Conservation (phyloP, 192 early-diverging fungal species). For the Entomortierella lignicola region DNA sequence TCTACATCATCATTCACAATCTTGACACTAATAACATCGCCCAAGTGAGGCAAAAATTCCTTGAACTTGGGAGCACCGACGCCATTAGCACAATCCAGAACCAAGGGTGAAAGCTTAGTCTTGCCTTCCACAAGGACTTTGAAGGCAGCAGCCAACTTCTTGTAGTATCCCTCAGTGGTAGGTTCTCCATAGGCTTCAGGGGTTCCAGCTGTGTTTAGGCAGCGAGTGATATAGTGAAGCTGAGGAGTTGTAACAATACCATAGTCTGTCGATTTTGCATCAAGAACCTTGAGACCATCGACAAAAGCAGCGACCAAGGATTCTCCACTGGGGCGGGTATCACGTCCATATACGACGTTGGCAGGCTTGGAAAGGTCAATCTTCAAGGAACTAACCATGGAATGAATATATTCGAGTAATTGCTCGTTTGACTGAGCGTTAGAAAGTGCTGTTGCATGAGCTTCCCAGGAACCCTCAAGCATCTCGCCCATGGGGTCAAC, state of each 20-base stretch:
- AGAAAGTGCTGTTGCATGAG: conserved; percentile 87
- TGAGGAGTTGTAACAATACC: conserved; percentile 96
- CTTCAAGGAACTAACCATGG: conserved; percentile 70
- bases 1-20: conserved; percentile 83
- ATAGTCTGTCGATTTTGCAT: conserved; percentile 77
- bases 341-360: conserved; percentile 86
- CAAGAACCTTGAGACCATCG: conserved; percentile 83
- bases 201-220: conserved; percentile 84
- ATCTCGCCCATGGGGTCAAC: conserved; percentile 99
- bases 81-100: conserved; percentile 96
- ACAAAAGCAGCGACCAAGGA: conserved; percentile 82
- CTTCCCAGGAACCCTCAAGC: conserved; percentile 96
- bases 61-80: conserved; percentile 93
- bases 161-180: conserved; percentile 91
- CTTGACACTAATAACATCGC: conserved; percentile 71
- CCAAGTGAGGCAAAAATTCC: conserved; percentile 76
- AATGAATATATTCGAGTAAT: conserved; percentile 68
- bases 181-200: conserved; percentile 88
- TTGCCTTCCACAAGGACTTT: conserved; percentile 83
- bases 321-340: conserved; percentile 93
- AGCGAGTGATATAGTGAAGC: conserved; percentile 93
- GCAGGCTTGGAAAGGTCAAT: conserved; percentile 80
- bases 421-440: conserved; percentile 81
- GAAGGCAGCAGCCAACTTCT: conserved; percentile 90
- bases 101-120: conserved; percentile 71